Evolutionary conservation across 164 flowering plant species (phyloP), one percentile per base, ranked within the genome.

Genomic region (Taxillus chinensis): DNA sequence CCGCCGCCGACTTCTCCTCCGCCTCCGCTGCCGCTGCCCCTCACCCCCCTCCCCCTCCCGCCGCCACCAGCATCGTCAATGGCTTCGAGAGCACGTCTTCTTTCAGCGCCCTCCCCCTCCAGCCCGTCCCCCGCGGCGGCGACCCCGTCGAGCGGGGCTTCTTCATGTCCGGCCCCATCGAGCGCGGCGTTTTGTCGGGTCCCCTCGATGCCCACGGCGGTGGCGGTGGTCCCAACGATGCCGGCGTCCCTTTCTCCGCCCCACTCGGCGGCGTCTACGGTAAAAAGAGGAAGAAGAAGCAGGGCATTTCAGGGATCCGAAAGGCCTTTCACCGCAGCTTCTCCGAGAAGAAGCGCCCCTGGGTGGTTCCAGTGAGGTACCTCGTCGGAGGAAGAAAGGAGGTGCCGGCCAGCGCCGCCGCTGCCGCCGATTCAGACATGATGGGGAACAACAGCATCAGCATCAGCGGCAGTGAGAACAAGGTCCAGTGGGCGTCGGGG

Each of bases 401-500:
- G 55, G 71, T 45, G 12, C 17, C 71, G 41, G 61, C 64, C 48
- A 14, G 13, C 13, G 7, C 58, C 8, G 37, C 58, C 27, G 5
- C 39, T 3, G 48, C 53, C 15, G 57, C 61, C 3, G 69, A 67
- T 3, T 70, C 59, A 13, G 71, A 27, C 27, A 27, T 27, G 27
- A 27, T 27, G 27, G 27, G 27, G 27, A 27, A 27, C 27, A 27
- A 27, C 27, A 27, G 27, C 27, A 27, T 55, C 27, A 27, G 27
- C 27, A 27, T 55, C 68, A 67, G 51, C 62, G 70, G 57, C 68
- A 70, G 59, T 27, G 82, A 77, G 64, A 63, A 70, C 27, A 77
- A 83, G 65, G 89, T 95, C 27, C 99, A 91, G 72, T 95, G 99
- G 98, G 98, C 98, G n/a, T 77, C 83, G 48, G 96, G 92, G 64